These are phyloP conservation scores for Fusarium coicis DNA, from an alignment of 2,329 filamentous ascomycete genomes.

Conservation along the genomic window DNA sequence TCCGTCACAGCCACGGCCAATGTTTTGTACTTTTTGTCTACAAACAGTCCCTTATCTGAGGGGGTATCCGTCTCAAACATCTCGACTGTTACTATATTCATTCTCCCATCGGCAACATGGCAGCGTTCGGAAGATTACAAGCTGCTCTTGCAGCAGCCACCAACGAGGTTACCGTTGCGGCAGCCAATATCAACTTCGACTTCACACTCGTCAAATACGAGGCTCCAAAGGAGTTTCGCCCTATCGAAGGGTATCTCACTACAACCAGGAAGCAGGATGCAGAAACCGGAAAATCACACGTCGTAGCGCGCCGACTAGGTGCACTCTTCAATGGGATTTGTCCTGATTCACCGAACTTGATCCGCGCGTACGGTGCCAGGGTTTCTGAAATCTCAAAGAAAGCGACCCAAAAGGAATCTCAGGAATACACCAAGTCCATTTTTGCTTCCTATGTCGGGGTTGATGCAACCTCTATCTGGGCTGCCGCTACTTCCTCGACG, in stretches of 20 bases:
- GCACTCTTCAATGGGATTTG: no score
- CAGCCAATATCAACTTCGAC: background rate
- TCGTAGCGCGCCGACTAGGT: background rate
- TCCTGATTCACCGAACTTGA: no score
- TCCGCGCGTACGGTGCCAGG: no score
- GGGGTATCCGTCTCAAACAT: fast-evolving
- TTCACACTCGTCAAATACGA: background rate
- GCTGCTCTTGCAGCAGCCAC: background rate
- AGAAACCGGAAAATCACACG: background rate
- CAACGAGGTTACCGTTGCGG: background rate
- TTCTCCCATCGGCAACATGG: fast-evolving
- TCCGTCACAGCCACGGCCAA: background rate
- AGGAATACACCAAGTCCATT: no score
- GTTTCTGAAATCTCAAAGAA: no score
- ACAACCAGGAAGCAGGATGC: background rate
- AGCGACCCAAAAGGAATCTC: no score
- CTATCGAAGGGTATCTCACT: background rate
- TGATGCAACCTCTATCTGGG: no score
- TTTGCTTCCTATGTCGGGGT: no score
- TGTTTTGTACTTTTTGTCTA: no score
- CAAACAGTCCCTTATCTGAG: no score
- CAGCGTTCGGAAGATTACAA: background rate
- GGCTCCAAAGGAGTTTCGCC: background rate
- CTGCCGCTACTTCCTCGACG: no score
- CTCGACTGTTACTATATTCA: background rate